These are phyloP conservation scores for Venturia pyrina DNA, from an alignment of 2,329 filamentous ascomycete genomes.

Conservation along the genomic window DNA sequence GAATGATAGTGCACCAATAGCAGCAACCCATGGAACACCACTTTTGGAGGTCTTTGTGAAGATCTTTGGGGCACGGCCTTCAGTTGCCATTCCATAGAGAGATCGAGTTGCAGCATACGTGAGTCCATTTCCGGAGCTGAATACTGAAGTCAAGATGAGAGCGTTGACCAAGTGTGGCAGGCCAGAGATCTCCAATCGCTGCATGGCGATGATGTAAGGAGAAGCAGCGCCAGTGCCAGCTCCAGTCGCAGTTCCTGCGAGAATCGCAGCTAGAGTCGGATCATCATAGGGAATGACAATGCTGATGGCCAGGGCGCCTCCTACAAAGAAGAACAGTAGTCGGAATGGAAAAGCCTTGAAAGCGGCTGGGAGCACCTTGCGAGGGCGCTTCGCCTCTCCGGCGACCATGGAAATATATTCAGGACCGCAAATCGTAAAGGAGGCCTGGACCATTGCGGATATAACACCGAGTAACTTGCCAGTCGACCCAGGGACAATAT, in stretches of 20 bases:
- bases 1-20: constrained; percentile 36
- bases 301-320: constrained; percentile 34
- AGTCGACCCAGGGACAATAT: constrained; percentile 19
- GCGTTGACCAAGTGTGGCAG: constrained; percentile 51
- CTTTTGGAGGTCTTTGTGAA: constrained; percentile 44
- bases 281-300: constrained; percentile 28
- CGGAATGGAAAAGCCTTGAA: constrained; percentile 40
- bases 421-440: constrained; percentile 38
- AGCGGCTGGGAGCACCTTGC: constrained; percentile 35
- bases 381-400: constrained; percentile 36
- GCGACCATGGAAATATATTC: constrained; percentile 41
- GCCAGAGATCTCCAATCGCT: constrained; percentile 41
- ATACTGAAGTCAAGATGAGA: constrained; percentile 42
- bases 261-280: constrained; percentile 15
- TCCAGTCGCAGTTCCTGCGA: constrained; percentile 26
- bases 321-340: constrained; percentile 37
- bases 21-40: constrained; percentile 51
- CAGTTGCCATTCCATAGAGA: constrained; percentile 30
- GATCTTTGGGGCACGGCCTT: constrained; percentile 37
- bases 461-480: constrained; percentile 28
- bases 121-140: constrained; percentile 34
- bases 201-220: constrained; percentile 55
- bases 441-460: constrained; percentile 26
- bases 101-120: constrained; percentile 11
- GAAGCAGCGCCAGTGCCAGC: constrained; percentile 45